phyloP scores from a whole-genome alignment of 2,329 filamentous ascomycete species.

The Alternaria dauci region DNA sequence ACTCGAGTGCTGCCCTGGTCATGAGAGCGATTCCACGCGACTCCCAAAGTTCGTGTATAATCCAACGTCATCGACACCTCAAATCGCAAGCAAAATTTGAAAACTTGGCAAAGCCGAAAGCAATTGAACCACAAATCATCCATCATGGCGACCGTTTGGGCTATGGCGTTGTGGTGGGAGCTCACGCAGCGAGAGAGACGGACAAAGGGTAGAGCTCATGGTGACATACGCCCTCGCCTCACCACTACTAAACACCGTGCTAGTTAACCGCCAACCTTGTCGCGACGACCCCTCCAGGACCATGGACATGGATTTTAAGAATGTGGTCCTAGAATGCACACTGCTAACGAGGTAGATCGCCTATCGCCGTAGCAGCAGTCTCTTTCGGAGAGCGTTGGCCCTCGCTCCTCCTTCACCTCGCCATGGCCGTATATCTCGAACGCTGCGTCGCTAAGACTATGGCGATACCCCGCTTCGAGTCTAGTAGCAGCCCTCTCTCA shows the following conservation, averaged over 20 bases:
- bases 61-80: background rate
- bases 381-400: background rate
- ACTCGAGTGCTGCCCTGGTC: background rate
- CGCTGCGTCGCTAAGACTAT: slow-evolving; percentile 10
- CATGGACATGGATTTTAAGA: background rate
- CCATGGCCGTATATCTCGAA: background rate
- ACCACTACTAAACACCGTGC: background rate
- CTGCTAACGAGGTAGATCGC: background rate
- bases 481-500: slow-evolving; percentile 9
- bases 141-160: background rate
- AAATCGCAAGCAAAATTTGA: background rate
- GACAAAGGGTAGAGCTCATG: background rate
- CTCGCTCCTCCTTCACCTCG: slow-evolving; percentile 17
- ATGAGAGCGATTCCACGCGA: background rate
- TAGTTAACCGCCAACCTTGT: background rate
- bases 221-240: background rate
- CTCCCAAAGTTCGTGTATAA: background rate
- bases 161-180: background rate
- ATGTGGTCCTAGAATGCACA: background rate
- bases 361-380: no score
- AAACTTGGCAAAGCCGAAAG: background rate
- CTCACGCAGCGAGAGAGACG: background rate
- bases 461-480: background rate
- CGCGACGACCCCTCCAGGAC: background rate
- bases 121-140: background rate